phyloP scores from a whole-genome alignment of 108 stramenopile species.

The Fragilaria crotonensis region DNA sequence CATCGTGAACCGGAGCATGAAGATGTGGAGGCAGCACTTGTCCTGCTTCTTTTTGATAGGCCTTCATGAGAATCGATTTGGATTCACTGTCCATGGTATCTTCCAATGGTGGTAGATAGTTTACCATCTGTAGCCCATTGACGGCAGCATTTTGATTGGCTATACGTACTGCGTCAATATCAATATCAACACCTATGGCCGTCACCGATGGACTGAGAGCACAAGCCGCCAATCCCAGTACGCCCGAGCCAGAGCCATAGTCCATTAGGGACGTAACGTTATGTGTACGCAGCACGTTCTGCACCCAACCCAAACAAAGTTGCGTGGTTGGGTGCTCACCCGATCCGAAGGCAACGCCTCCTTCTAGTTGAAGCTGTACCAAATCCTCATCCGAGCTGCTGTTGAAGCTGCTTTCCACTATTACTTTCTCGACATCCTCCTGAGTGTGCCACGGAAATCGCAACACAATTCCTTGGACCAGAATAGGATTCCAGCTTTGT shows the following conservation, averaged over 20 bases:
- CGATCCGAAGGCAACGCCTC: constrained; percentile 81
- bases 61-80: constrained; percentile 51
- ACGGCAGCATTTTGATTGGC: constrained; percentile 63
- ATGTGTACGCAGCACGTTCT: constrained; percentile 4
- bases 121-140: constrained; percentile 56
- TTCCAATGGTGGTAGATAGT: constrained; percentile 50
- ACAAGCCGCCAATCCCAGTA: constrained; percentile 77
- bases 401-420: constrained; percentile 14
- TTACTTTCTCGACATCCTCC: constrained; percentile 33
- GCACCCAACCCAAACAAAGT: constrained; percentile 64
- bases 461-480: constrained; percentile 44
- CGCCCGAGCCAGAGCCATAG: constrained; percentile 75
- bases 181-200: constrained; percentile 71
- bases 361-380: constrained; percentile 53
- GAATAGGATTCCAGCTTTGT: constrained; percentile 66
- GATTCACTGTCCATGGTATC: constrained; percentile 57
- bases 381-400: constrained; percentile 9
- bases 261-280: constrained; percentile 42
- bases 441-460: constrained; percentile 72
- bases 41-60: constrained; percentile 29
- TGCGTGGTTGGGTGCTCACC: constrained; percentile 85
- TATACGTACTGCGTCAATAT: constrained; percentile 73
- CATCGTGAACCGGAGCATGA: constrained; percentile 54
- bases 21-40: constrained; percentile 34
- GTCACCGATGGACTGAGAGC: constrained; percentile 30